Conservation (phyloP, 2,329 filamentous ascomycete species). For the Aspergillus puulaauensis region DNA sequence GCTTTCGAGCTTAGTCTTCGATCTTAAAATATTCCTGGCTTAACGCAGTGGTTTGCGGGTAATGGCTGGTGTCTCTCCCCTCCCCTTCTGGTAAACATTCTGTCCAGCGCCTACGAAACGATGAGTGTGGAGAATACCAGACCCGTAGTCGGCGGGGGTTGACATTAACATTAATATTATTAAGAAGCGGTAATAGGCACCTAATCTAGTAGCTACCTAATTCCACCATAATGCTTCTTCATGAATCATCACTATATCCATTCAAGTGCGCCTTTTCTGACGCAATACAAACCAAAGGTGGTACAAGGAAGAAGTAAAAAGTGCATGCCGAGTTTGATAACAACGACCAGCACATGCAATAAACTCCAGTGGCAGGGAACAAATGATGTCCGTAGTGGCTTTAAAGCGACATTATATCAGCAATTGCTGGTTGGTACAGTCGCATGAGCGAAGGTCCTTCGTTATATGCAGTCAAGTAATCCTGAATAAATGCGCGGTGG, state of each 20-base stretch:
- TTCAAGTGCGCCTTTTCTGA: background rate
- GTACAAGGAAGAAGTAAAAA: conserved; percentile 1
- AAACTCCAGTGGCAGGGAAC: background rate
- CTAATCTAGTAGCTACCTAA: conserved; percentile 1
- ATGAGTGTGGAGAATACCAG: background rate
- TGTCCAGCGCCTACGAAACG: background rate
- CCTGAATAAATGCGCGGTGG: background rate
- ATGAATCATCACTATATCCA: conserved; percentile 14
- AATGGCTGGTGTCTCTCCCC: background rate
- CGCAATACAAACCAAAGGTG: conserved; percentile 3
- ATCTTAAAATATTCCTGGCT: background rate
- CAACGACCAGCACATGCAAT: conserved; percentile 9
- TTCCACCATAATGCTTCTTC: conserved; percentile 6
- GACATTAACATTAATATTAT: conserved; percentile 15
- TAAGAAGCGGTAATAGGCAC: conserved; percentile 1
- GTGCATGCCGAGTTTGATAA: background rate
- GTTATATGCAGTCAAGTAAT: background rate
- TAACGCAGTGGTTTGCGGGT: background rate
- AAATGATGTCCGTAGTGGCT: background rate
- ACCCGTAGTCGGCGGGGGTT: background rate
- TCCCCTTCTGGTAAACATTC: no score
- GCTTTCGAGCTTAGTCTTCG: conserved; percentile 2
- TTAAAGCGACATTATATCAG: conserved; percentile 1
- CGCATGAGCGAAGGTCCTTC: background rate
- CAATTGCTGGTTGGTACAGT: background rate